Evolutionary conservation across 108 stramenopile species (phyloP).

Genomic region (Nitzschia inconspicua): DNA sequence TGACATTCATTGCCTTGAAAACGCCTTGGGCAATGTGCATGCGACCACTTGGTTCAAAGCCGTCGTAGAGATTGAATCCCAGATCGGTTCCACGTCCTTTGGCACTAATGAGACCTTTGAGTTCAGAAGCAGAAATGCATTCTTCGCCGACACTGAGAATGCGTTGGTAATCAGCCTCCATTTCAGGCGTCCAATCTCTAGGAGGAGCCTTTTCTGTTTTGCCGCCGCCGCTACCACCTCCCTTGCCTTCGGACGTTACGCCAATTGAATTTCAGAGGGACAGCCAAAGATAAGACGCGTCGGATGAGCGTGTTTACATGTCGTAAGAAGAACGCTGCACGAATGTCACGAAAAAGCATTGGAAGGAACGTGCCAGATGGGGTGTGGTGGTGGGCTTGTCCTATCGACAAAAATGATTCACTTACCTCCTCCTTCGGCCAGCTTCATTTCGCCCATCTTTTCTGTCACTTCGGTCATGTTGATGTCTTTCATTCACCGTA

Average conservation of each 20-base stretch:
- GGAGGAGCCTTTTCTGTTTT: constrained; percentile 23
- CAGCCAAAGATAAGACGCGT: no score
- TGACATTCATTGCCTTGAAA: constrained; percentile 96
- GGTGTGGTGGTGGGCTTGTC: no score
- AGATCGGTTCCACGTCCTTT: constrained; percentile 67
- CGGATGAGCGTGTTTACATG: no score
- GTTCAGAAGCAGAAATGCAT: constrained; percentile 71
- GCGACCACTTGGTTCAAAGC: constrained; percentile 98
- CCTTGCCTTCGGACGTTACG: background rate
- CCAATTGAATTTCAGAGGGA: background rate
- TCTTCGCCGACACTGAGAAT: constrained; percentile 86
- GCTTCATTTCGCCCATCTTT: constrained; percentile 6
- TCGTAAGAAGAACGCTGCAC: background rate
- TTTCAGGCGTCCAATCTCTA: constrained; percentile 65
- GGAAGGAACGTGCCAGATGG: no score
- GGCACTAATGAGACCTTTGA: constrained; percentile 53
- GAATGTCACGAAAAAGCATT: background rate
- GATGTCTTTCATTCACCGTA: no score
- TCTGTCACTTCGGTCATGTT: no score
- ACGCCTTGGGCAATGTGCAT: constrained; percentile 99
- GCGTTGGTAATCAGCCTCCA: constrained; percentile 70
- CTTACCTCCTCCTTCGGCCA: constrained; percentile 10
- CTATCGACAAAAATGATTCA: background rate
- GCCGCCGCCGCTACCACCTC: constrained; percentile 2
- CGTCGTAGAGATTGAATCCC: constrained; percentile 92